Evolutionary conservation across 148 eudicot species (phyloP).

Genomic region (Rhododendron henanense): DNA sequence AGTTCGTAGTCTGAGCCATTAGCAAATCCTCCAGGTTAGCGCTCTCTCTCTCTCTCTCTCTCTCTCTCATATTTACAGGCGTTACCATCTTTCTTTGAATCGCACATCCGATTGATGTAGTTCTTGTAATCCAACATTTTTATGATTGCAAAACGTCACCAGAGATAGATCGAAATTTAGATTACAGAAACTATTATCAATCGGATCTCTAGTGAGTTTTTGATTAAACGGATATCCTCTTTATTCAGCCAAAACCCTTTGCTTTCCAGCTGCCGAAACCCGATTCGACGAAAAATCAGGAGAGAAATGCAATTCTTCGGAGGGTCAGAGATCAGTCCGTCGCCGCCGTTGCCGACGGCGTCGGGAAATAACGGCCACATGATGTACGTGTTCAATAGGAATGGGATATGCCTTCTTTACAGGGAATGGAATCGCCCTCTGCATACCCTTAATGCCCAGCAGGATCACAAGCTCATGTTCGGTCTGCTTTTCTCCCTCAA

Average conservation of each 20-base stretch:
- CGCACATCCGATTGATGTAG: background rate
- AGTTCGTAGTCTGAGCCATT: background rate
- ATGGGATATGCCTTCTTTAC: slow-evolving; percentile 75
- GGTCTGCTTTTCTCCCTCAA: slow-evolving; percentile 88
- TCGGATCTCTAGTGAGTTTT: background rate
- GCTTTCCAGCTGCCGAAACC: too few relatives aligned
- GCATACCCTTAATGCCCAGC: slow-evolving; percentile 60
- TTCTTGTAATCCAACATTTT: background rate
- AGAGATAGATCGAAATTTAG: background rate
- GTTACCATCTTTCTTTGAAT: background rate
- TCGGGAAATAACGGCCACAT: slow-evolving; percentile 83
- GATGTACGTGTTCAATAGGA: slow-evolving; percentile 83
- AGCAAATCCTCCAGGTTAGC: background rate
- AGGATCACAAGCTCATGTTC: slow-evolving; percentile 95
- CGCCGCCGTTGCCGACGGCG: slow-evolving; percentile 79
- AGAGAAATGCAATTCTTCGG: slow-evolving; percentile 78
- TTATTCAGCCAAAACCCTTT: too few relatives aligned
- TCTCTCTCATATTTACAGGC: too few relatives aligned
- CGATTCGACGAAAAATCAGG: background rate
- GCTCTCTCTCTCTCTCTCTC: background rate
- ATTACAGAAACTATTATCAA: background rate
- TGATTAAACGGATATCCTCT: background rate
- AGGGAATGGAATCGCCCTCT: slow-evolving; percentile 91
- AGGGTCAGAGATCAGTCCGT: slow-evolving; percentile 83
- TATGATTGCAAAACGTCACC: background rate